A percentile compares a stretch with the other conserved stretches of the same genome.
Conservation (phyloP, 306 rosid genomes). For the Hippophae rhamnoides region DNA sequence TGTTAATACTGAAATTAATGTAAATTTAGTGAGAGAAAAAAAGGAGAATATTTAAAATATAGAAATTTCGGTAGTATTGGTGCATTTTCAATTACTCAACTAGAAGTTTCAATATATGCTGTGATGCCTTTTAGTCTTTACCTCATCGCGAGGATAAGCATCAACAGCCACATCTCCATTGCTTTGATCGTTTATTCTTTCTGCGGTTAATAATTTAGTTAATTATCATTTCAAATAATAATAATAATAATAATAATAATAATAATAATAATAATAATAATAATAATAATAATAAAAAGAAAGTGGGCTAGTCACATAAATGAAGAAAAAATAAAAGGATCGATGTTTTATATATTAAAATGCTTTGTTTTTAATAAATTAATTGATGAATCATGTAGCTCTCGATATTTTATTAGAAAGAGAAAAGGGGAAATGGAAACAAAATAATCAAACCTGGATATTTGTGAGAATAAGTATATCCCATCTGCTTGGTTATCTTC, state of each 20-base stretch:
- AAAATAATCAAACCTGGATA: constrained; percentile 18
- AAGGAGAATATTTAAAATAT: too few relatives aligned
- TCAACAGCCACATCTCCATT: constrained; percentile 22
- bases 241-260: too few relatives aligned
- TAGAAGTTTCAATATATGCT: too few relatives aligned
- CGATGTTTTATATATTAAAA: background rate
- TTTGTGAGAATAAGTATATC: constrained; percentile 15
- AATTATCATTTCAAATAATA: too few relatives aligned
- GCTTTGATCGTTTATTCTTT: constrained; percentile 26
- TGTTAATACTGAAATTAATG: too few relatives aligned
- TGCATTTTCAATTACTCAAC: too few relatives aligned
- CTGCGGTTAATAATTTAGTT: constrained; percentile 5
- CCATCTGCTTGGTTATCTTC: constrained; percentile 25
- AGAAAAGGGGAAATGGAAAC: background rate
- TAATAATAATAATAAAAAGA: too few relatives aligned
- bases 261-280: too few relatives aligned
- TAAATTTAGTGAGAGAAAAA: too few relatives aligned
- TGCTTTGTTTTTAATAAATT: too few relatives aligned
- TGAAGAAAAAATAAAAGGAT: background rate
- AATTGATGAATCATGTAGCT: too few relatives aligned
- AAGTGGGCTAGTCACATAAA: background rate
- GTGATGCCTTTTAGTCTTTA: background rate
- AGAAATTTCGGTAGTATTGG: too few relatives aligned
- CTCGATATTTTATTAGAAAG: background rate
- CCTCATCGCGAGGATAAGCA: constrained; percentile 12